A percentile compares a stretch with the other conserved stretches of the same genome.
phyloP scores from a whole-genome alignment of 805 yeast genomes.

The Tetrapisispora iriomotensis region DNA sequence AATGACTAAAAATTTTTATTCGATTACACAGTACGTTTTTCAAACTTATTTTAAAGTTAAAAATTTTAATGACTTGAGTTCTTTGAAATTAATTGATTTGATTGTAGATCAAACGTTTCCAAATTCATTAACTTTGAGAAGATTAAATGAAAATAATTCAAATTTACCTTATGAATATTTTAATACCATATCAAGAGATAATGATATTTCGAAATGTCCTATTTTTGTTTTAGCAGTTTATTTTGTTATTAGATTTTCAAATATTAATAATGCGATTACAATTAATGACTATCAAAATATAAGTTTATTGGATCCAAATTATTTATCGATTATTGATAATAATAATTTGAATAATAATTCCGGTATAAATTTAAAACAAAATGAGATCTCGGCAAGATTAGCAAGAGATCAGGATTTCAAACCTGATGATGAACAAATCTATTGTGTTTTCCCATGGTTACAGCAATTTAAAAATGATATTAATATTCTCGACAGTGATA shows the following conservation, averaged over 20 bases:
- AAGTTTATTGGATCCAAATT: slow-evolving; percentile 15
- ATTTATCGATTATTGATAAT: slow-evolving; percentile 7
- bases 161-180: slow-evolving; percentile 24
- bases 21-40: slow-evolving; percentile 24
- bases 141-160: slow-evolving; percentile 20
- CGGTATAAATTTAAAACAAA: neutral
- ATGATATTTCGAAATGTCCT: slow-evolving; percentile 26
- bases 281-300: slow-evolving; percentile 17
- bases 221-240: slow-evolving; percentile 26
- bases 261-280: slow-evolving; percentile 19
- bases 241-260: slow-evolving; percentile 25
- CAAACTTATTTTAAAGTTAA: slow-evolving; percentile 25
- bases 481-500: slow-evolving; percentile 21
- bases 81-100: slow-evolving; percentile 22
- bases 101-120: slow-evolving; percentile 30
- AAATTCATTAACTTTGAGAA: slow-evolving; percentile 27
- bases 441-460: slow-evolving; percentile 27
- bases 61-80: slow-evolving; percentile 10
- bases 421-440: slow-evolving; percentile 17
- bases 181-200: slow-evolving; percentile 27
- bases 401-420: slow-evolving; percentile 15
- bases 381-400: slow-evolving; percentile 5
- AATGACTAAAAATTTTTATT: slow-evolving; percentile 17
- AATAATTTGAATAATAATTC: neutral
- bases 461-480: slow-evolving; percentile 21